These are phyloP conservation scores for Nicotiana knightiana DNA, from an alignment of 257 asterid species.

Conservation along the genomic window DNA sequence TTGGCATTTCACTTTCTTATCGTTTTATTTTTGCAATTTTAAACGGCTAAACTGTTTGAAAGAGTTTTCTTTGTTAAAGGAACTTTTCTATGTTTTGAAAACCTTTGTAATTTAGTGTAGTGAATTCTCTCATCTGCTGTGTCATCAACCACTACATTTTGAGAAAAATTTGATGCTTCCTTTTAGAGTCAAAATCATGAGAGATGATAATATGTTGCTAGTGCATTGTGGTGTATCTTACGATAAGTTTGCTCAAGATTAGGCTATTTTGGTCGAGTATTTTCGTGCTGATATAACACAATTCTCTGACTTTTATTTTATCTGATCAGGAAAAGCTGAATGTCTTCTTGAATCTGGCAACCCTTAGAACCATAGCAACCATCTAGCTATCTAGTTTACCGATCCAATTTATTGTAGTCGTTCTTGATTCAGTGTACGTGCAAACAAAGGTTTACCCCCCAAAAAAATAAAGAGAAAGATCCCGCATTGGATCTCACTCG, in stretches of 20 bases:
- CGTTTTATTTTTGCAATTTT: not conserved
- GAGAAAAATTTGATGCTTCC: not conserved
- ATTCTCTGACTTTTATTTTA: not conserved
- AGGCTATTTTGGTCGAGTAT: not conserved
- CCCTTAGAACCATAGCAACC: not conserved
- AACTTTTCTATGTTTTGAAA: not conserved
- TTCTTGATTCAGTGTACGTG: not conserved
- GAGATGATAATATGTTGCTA: not conserved
- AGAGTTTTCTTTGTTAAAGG: not conserved
- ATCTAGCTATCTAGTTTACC: not conserved
- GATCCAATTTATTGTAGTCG: not conserved
- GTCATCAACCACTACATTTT: not conserved
- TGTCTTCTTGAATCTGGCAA: not conserved
- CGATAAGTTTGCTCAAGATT: not conserved
- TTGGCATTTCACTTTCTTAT: not conserved
- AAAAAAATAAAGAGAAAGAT: not conserved
- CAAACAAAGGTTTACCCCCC: not conserved
- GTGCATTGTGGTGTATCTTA: not conserved
- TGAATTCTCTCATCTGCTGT: not conserved
- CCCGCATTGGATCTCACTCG: not conserved
- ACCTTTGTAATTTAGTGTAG: not conserved
- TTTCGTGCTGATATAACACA: not conserved
- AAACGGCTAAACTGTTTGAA: not conserved
- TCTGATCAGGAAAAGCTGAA: not conserved
- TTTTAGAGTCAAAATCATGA: not conserved